Evolutionary conservation across 2,329 filamentous ascomycete species (phyloP).

Genomic region (Trichoderma koningiopsis): DNA sequence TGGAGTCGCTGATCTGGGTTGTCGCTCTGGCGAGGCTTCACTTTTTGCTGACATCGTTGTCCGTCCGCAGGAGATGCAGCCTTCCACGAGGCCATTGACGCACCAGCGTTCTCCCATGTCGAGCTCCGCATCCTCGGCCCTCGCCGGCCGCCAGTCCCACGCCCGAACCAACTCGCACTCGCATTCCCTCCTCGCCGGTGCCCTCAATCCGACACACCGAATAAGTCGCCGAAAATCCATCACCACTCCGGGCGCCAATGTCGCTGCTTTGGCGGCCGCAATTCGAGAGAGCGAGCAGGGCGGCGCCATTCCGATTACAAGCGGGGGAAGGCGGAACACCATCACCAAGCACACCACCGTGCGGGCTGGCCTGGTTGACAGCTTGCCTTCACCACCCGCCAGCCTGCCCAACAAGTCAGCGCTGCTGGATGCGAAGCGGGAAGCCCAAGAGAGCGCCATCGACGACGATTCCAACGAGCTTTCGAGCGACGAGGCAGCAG

Average conservation of each 20-base stretch:
- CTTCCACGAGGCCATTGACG: conserved; percentile 67
- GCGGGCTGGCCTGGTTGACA: conserved; percentile 55
- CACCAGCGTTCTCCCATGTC: conserved; percentile 63
- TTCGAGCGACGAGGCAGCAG: conserved; percentile 57
- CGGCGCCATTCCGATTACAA: conserved; percentile 57
- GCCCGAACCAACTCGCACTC: conserved; percentile 81
- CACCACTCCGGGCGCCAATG: conserved; percentile 71
- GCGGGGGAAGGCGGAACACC: conserved; percentile 64
- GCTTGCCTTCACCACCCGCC: conserved; percentile 64
- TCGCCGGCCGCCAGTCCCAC: conserved; percentile 63
- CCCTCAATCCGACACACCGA: conserved; percentile 79
- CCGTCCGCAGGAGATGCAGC: conserved; percentile 60
- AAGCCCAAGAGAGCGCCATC: conserved; percentile 62
- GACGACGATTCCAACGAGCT: conserved; percentile 67
- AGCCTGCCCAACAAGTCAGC: conserved; percentile 64
- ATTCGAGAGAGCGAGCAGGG: conserved; percentile 66
- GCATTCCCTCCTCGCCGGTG: conserved; percentile 74
- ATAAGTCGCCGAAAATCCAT: conserved; percentile 94
- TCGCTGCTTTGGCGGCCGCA: conserved; percentile 74
- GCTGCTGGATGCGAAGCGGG: conserved; percentile 51
- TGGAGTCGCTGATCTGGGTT: conserved; percentile 35
- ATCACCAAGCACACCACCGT: conserved; percentile 65
- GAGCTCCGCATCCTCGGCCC: conserved; percentile 59
- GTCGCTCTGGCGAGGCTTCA: conserved; percentile 36
- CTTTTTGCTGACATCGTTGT: conserved; percentile 39